Conservation (phyloP, 495 filamentous ascomycete species). For the Talaromyces stipitatus region DNA sequence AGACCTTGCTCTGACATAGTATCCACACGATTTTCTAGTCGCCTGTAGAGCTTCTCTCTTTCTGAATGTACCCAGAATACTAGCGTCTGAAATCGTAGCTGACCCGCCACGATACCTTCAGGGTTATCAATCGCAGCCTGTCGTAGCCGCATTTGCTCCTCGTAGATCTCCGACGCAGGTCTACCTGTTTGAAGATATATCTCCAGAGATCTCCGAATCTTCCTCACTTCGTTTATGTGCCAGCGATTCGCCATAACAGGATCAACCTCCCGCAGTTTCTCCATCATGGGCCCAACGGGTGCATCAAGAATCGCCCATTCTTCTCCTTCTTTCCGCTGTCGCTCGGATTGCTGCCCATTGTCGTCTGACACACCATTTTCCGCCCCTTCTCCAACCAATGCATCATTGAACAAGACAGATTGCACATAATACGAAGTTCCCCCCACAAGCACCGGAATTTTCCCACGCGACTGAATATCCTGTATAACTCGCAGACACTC, state of each 20-base stretch:
- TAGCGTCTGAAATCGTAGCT: constrained; percentile 50
- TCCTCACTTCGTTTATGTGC: constrained; percentile 89
- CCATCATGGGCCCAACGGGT: constrained; percentile 59
- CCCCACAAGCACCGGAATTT: constrained; percentile 84
- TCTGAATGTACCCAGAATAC: constrained; percentile 85
- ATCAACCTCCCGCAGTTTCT: constrained; percentile 70
- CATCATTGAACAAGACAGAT: constrained; percentile 69
- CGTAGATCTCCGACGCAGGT: constrained; percentile 81
- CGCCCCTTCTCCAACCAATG: constrained; percentile 39
- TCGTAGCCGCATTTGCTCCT: constrained; percentile 50
- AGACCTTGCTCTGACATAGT: constrained; percentile 76
- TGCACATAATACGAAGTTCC: constrained; percentile 95
- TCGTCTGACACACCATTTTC: constrained; percentile 13
- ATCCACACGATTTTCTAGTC: constrained; percentile 71
- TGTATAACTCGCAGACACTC: constrained; percentile 62
- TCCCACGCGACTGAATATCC: constrained; percentile 68
- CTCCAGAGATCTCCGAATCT: constrained; percentile 82
- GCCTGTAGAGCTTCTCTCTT: constrained; percentile 51
- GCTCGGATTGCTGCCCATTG: constrained; percentile 14
- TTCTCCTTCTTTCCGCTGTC: neutral
- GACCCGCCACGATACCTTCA: constrained; percentile 14
- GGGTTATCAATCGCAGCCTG: constrained; percentile 12
- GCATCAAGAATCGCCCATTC: constrained; percentile 67
- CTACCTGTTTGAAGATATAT: constrained; percentile 76
- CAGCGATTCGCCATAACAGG: constrained; percentile 83